Evolutionary conservation across 139 green algal species (phyloP).

Genomic region (Chlorella sorokiniana): DNA sequence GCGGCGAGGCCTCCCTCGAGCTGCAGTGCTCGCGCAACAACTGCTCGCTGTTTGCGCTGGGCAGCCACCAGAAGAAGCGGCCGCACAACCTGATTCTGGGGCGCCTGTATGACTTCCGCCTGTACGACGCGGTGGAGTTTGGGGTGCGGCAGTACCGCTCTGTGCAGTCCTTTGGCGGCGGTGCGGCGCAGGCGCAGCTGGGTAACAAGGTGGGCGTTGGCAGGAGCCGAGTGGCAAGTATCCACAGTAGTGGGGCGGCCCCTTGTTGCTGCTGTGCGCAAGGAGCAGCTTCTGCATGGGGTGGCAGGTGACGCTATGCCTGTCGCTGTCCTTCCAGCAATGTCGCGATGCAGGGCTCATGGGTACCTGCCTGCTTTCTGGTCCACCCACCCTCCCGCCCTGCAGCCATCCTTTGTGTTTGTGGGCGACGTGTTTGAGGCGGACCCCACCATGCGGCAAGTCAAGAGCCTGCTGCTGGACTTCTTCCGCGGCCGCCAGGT

Average conservation of each 20-base stretch:
- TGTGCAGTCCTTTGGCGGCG: conserved; percentile 56
- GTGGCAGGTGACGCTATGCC: too few species aligned
- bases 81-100: conserved; percentile 95
- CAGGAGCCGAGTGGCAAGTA: not conserved
- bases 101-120: conserved; percentile 85
- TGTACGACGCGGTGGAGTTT: conserved; percentile 91
- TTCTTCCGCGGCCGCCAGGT: conserved; percentile 83
- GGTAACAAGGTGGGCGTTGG: conserved; percentile 61
- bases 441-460: conserved; percentile 61
- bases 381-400: not conserved
- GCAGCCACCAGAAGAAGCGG: conserved; percentile 93
- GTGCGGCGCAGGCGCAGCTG: conserved; percentile 36
- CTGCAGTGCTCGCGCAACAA: conserved; percentile 54
- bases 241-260: too few species aligned
- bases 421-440: conserved; percentile 85
- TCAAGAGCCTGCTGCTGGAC: conserved; percentile 87
- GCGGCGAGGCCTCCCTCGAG: conserved; percentile 81
- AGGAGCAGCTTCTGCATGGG: too few species aligned
- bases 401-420: conserved; percentile 85
- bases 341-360: too few species aligned
- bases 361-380: not conserved
- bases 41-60: conserved; percentile 83
- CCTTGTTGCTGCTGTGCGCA: too few species aligned
- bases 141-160: conserved; percentile 62
- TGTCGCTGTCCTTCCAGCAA: too few species aligned